Evolutionary conservation across 176 grass and related monocot genomes (phyloP).

Genomic region (Rhynchospora breviuscula): DNA sequence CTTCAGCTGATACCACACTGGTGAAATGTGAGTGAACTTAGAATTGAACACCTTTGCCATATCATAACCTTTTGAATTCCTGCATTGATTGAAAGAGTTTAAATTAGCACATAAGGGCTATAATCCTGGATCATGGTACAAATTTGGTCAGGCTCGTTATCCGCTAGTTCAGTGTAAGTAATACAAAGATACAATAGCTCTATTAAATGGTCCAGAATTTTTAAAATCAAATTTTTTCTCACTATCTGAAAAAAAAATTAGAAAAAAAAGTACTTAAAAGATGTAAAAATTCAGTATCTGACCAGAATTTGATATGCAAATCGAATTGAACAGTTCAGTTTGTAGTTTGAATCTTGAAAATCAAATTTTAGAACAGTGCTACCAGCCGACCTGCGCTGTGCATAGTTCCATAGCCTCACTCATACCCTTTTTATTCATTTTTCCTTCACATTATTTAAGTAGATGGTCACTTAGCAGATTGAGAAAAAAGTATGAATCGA

Average conservation of each 20-base stretch:
- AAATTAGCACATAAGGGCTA: background rate
- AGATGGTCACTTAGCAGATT: background rate
- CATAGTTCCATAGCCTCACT: too few relatives aligned
- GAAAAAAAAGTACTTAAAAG: too few relatives aligned
- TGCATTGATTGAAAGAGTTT: slow-evolving; percentile 22
- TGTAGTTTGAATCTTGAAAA: too few relatives aligned
- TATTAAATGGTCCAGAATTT: too few relatives aligned
- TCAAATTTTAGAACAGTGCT: too few relatives aligned
- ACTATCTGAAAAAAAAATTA: too few relatives aligned
- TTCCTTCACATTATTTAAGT: background rate
- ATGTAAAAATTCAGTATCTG: too few relatives aligned
- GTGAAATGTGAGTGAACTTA: slow-evolving; percentile 87
- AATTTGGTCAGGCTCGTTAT: background rate
- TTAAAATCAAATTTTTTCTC: too few relatives aligned
- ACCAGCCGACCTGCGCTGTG: too few relatives aligned
- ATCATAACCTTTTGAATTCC: slow-evolving; percentile 97
- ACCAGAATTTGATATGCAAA: too few relatives aligned
- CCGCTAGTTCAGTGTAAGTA: background rate
- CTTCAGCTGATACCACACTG: slow-evolving; percentile 96
- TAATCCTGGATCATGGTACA: background rate
- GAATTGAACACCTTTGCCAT: slow-evolving; percentile 75
- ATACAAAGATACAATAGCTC: background rate
- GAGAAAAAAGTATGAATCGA: background rate
- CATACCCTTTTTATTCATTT: background rate
- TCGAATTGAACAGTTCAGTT: too few relatives aligned